A percentile compares a stretch with the other conserved stretches of the same genome.
phyloP scores from a whole-genome alignment of 1,284 basidiomycete species.

The Pholiota adiposa region DNA sequence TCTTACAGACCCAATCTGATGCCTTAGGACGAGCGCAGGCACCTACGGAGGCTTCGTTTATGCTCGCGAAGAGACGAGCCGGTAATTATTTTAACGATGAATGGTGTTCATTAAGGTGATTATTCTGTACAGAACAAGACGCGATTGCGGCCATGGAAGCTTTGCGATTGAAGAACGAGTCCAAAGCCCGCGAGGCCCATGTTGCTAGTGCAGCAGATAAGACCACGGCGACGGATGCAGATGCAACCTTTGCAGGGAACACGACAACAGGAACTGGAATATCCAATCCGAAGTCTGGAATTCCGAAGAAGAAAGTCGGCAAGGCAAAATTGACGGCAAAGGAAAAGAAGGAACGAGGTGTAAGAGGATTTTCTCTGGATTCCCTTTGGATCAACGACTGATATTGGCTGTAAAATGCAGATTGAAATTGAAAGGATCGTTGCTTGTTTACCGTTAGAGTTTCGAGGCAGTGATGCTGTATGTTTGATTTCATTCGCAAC shows the following conservation, averaged over 20 bases:
- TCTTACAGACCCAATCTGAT: background rate
- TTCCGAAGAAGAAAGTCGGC: slow-evolving; percentile 61
- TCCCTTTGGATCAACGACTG: background rate
- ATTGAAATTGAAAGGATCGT: slow-evolving; percentile 77
- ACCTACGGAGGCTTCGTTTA: slow-evolving; percentile 66
- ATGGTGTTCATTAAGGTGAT: background rate
- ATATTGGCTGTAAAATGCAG: slow-evolving; percentile 32
- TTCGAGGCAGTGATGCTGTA: slow-evolving; percentile 86
- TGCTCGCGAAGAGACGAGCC: slow-evolving; percentile 60
- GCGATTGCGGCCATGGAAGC: slow-evolving; percentile 49
- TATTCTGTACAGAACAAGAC: slow-evolving; percentile 45
- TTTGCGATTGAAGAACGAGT: slow-evolving; percentile 31
- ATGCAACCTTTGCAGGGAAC: slow-evolving; percentile 44
- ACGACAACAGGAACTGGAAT: slow-evolving; percentile 38
- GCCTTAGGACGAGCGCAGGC: slow-evolving; percentile 44
- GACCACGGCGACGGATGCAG: slow-evolving; percentile 47
- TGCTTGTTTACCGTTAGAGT: slow-evolving; percentile 85
- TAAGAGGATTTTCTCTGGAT: slow-evolving; percentile 34
- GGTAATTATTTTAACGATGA: slow-evolving; percentile 42
- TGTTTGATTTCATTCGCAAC: slow-evolving; percentile 27
- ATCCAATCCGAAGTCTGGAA: slow-evolving; percentile 30
- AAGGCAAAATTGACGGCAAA: slow-evolving; percentile 76
- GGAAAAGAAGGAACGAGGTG: slow-evolving; percentile 83
- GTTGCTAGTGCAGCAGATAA: slow-evolving; percentile 39
- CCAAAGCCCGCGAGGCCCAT: slow-evolving; percentile 27